Evolutionary conservation across 2,329 filamentous ascomycete genomes (phyloP), one percentile per base, ranked within the genome.

Genomic region (Colletotrichum cereale): DNA sequence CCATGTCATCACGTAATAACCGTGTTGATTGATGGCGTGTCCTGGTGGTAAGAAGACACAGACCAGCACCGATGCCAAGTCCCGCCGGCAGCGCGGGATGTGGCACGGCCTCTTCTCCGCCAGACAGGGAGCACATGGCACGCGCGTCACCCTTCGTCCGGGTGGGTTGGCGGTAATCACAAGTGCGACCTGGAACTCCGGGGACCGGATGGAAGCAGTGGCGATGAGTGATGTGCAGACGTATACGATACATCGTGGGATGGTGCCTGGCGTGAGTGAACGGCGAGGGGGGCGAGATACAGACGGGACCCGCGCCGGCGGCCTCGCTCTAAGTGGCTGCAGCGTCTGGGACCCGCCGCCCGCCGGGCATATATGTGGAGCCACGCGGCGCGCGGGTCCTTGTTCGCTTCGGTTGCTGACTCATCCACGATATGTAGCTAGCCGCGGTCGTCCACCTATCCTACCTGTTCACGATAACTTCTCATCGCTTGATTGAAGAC

Each of bases 351-450:
- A 50, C 68, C 68, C 65, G 47, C 68, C n/a, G 65, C 58, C 68
- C 68, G 68, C 6, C 65, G 68, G 68, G 68, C 68, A 60, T 60
- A 11, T 36, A 29, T 57, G 64, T 52, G 68, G 42, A 52, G 64
- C 48, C 29, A 58, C 58, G 36, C 57, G 52, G 16, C 21, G 68
- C 67, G 68, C 64, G 52, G 68, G 58, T n/a, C n/a, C n/a, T n/a
- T n/a, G n/a, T n/a, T n/a, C n/a, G n/a, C n/a, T n/a, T n/a, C 36
- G 10, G 11, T 38, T 38, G 11, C 36, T 38, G 36, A 38, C 36
- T 38, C 36, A 38, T 38, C n/a, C n/a, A 42, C 6, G 38, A 40
- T 40, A 40, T 3, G 38, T n/a, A n/a, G n/a, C 2, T 16, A 40
- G n/a, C n/a, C 4, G 14, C 4, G 5, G 38, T 18, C 14, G n/a